These are phyloP conservation scores for Beta macrorhiza DNA, from an alignment of 179 eudicot genomes.

Conservation along the genomic window DNA sequence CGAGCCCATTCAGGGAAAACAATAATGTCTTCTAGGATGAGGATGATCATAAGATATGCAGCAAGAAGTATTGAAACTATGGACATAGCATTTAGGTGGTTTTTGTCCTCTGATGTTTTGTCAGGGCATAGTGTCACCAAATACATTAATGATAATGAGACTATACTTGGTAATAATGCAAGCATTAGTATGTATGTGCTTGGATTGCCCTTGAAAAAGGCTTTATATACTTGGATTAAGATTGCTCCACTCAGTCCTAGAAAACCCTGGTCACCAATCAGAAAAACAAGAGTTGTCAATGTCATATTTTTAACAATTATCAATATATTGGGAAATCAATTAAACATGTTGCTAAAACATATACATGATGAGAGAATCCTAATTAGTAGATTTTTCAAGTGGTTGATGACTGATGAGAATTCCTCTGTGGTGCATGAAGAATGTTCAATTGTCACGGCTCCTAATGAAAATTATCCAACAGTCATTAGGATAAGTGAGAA, in stretches of 20 bases:
- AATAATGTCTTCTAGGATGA: slow-evolving; percentile 49
- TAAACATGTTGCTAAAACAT: background rate
- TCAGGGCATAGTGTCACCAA: slow-evolving; percentile 48
- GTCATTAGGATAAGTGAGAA: too few species aligned
- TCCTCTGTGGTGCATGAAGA: too few species aligned
- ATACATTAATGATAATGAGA: slow-evolving; percentile 55
- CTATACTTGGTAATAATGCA: slow-evolving; percentile 57
- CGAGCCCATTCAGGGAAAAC: slow-evolving; percentile 45
- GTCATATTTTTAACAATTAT: too few species aligned
- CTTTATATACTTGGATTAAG: slow-evolving; percentile 60
- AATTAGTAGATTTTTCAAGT: too few species aligned
- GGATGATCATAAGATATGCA: slow-evolving; percentile 54
- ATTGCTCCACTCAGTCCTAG: slow-evolving; percentile 90
- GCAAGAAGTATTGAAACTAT: slow-evolving; percentile 50
- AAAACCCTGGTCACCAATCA: slow-evolving; percentile 49
- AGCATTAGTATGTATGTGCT: slow-evolving; percentile 62
- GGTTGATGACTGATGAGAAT: too few species aligned
- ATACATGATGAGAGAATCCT: too few species aligned
- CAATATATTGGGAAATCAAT: too few species aligned
- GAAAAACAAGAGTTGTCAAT: background rate
- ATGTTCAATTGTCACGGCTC: too few species aligned
- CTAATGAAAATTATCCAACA: too few species aligned
- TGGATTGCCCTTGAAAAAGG: slow-evolving; percentile 56
- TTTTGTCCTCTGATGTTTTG: slow-evolving; percentile 42
- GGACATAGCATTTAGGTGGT: slow-evolving; percentile 61